Evolutionary conservation across 805 yeast species (phyloP), one percentile per base, ranked within the genome.

Genomic region (Saccharomycopsis schoenii): DNA sequence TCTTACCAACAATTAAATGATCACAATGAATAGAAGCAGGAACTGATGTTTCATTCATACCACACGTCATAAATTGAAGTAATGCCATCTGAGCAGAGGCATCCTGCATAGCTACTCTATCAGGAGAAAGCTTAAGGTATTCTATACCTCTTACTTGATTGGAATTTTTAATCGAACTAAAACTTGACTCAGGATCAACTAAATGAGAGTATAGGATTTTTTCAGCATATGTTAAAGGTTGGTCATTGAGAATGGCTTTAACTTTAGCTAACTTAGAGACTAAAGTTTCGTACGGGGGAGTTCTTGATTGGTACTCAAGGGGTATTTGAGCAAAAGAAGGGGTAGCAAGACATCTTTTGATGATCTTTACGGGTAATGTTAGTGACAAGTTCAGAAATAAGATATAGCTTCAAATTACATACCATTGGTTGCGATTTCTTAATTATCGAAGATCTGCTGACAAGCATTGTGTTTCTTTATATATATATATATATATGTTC

Each of bases 1-100:
- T 78, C 75, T 90, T 96, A 67, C 97, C 98, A 75, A 91, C 97
- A 74, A 92, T 92, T 79, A 92, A 84, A 76, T 92, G 98, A 76
- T 92, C 98, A 83, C 98, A 92, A 79, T 92, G 98, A 63, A 93
- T 96, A 56, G 97, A 89, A 65, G 92, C 89, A 60, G 97, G 97
- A 65, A 93, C 93, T 61, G 96, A 96, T 58, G 92, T 96, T 72
- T 84, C 82, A 65, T 89, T 86, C 83, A 91, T 78, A 70, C 96
- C 96, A 68, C 96, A 96, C 64, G 96, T 88, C 96, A 91, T 91
- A 76, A 92, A 92, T 80, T 92, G 98, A 71, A 92, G 80, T 68
- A 92, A 83, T 61, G 97, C 97, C 98, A 92, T 92, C 80, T 92
- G 98, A 62, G 97, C 97, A 62, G 97, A 90, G 62, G 98, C 98